phyloP scores from a whole-genome alignment of 805 yeast genomes.

The Wickerhamomyces kurtzmanii region DNA sequence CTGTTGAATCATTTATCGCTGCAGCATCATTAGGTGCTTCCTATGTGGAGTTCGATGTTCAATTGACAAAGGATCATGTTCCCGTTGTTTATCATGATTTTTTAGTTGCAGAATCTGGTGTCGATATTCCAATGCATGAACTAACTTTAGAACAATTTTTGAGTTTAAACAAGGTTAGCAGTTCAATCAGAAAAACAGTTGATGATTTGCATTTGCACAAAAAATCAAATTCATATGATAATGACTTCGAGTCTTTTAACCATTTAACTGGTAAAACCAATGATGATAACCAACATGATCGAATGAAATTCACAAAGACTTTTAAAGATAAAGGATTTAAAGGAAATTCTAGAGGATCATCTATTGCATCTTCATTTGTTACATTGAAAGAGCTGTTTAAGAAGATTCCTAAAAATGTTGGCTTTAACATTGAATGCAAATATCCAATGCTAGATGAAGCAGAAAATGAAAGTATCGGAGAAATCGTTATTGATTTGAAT shows the following conservation, averaged over 20 bases:
- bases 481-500: slow-evolving; percentile 73
- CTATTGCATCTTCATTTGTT: slow-evolving; percentile 87
- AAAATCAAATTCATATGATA: too few species aligned
- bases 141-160: slow-evolving; percentile 84
- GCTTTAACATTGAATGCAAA: slow-evolving; percentile 90
- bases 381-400: slow-evolving; percentile 78
- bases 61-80: slow-evolving; percentile 78
- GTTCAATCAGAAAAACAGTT: slow-evolving; percentile 10
- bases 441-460: slow-evolving; percentile 95
- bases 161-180: slow-evolving; percentile 29
- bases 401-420: slow-evolving; percentile 74
- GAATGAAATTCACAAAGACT: slow-evolving; percentile 83
- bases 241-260: too few species aligned
- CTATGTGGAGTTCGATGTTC: slow-evolving; percentile 95
- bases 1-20: slow-evolving; percentile 89
- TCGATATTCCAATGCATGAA: slow-evolving; percentile 92
- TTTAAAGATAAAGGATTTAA: slow-evolving; percentile 81
- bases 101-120: slow-evolving; percentile 89
- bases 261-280: too few species aligned
- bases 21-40: slow-evolving; percentile 96
- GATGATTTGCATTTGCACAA: too few species aligned
- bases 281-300: too few species aligned
- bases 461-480: slow-evolving; percentile 80
- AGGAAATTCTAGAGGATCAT: slow-evolving; percentile 85
- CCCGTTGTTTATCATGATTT: slow-evolving; percentile 96